Base-by-base conservation (phyloP, 2,329 filamentous ascomycete genomes). In the Sclerotinia minor region DNA sequence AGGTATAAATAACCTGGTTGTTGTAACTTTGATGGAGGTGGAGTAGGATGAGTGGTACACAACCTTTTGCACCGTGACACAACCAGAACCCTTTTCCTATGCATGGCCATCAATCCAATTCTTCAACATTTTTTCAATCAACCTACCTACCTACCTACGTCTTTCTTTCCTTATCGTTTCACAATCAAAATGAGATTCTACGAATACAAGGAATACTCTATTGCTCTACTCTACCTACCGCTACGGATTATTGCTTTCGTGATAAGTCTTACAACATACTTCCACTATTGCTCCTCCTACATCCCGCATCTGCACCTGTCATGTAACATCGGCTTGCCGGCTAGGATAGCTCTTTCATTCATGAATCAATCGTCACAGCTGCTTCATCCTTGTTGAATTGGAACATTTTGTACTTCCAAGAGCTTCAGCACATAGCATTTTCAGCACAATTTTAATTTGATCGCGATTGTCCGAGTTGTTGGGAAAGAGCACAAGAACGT, bases 291-390 rank as follows among this genome's bases (percentile, higher is more conserved):
- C 54, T 44, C 44, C 35, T 9, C 26, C 24, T 26, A 35, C 24
- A 41, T 26, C 35, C 54, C n/a, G n/a, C 54, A 26, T 50, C 47
- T 26, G 13, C 50, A 52, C 26, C 55, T 59, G 55, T 17, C 41
- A 26, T 59, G 38, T 44, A 59, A 59, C 55, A 59, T 59, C 55
- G 55, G 24, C 38, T 59, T 59, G 38, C 35, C 55, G 38, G 55
- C 38, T 45, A 45, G 55, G 38, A 59, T 44, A 8, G 8, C 45
- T 45, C 15, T 38, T 55, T 19, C 17, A 17, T 7, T 59, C 15
- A 7, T 17, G 24, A 29, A 45, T 29, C 38, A 24, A 17, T 17
- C 24, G 8, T 5, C 38, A 45, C n/a, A 21, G 24, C 41, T 7
- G 55, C 24, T 59, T 45, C 55, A 59, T 59, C 41, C 55, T 17